Evolutionary conservation across 345 rosid species (phyloP).

Genomic region (Salix dunnii): DNA sequence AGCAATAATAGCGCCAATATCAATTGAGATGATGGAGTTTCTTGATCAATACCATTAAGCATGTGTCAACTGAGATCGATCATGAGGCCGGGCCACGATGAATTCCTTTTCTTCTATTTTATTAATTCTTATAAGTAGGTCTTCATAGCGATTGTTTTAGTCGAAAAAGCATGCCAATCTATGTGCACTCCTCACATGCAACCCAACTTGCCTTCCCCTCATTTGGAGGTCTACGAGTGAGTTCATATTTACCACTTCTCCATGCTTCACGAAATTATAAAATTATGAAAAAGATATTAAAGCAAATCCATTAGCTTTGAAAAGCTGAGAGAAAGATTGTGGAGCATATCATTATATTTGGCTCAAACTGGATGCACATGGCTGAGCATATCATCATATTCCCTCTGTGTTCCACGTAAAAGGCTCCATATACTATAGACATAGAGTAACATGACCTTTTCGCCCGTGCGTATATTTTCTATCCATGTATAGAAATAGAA

Average conservation of each 20-base stretch:
- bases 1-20: background rate
- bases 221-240: constrained; percentile 10
- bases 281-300: constrained; percentile 20
- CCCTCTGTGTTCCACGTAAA: constrained; percentile 32
- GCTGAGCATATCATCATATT: constrained; percentile 38
- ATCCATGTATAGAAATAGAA: background rate
- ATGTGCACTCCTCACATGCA: constrained; percentile 53
- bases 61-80: background rate
- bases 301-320: constrained; percentile 17
- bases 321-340: constrained; percentile 30
- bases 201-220: constrained; percentile 35
- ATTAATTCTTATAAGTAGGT: constrained; percentile 18
- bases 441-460: constrained; percentile 40
- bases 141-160: constrained; percentile 35
- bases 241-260: constrained; percentile 6
- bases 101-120: background rate
- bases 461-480: background rate
- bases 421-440: constrained; percentile 14
- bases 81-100: background rate
- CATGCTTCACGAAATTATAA: constrained; percentile 9
- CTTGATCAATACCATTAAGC: background rate
- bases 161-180: constrained; percentile 40
- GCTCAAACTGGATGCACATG: constrained; percentile 53
- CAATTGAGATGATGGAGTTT: background rate
- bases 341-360: constrained; percentile 40